Evolutionary conservation across 805 yeast genomes (phyloP).

Genomic region (Ogataea neopini): DNA sequence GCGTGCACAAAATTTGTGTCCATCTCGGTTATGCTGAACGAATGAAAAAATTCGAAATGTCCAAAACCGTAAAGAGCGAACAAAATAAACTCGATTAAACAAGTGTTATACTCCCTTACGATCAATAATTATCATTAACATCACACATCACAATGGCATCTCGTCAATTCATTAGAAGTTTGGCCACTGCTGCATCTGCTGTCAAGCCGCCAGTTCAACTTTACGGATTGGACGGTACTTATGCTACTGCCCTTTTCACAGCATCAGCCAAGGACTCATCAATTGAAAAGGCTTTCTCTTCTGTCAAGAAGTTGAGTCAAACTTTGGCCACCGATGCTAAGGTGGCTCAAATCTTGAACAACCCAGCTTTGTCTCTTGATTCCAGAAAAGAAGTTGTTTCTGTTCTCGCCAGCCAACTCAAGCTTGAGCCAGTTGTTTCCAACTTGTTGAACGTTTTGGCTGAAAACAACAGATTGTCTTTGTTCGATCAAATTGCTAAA

Average conservation of each 20-base stretch:
- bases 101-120: not conserved
- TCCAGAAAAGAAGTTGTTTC: slow-evolving; percentile 75
- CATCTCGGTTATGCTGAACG: slow-evolving; percentile 29
- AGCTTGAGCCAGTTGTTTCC: slow-evolving; percentile 66
- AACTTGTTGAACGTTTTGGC: slow-evolving; percentile 86
- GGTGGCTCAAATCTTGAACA: slow-evolving; percentile 59
- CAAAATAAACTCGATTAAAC: slow-evolving; percentile 1
- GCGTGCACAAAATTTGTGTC: slow-evolving; percentile 7
- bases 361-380: slow-evolving; percentile 79
- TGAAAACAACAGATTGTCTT: slow-evolving; percentile 87
- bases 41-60: slow-evolving; percentile 24
- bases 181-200: slow-evolving; percentile 60
- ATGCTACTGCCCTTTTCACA: slow-evolving; percentile 90
- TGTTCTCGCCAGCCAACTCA: slow-evolving; percentile 48
- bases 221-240: slow-evolving; percentile 94
- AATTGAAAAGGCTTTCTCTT: slow-evolving; percentile 63
- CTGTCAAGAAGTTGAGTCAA: slow-evolving; percentile 58
- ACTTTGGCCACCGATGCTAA: slow-evolving; percentile 63
- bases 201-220: slow-evolving; percentile 89
- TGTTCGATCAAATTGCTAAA: slow-evolving; percentile 62
- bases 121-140: slow-evolving; percentile 2
- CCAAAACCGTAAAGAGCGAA: slow-evolving; percentile 9
- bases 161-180: slow-evolving; percentile 65
- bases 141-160: slow-evolving; percentile 48
- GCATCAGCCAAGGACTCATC: slow-evolving; percentile 85